A percentile compares a stretch with the other conserved stretches of the same genome.
These are phyloP conservation scores for Aspergillus sp. DNA, from an alignment of 2,329 filamentous ascomycete species.

Conservation along the genomic window DNA sequence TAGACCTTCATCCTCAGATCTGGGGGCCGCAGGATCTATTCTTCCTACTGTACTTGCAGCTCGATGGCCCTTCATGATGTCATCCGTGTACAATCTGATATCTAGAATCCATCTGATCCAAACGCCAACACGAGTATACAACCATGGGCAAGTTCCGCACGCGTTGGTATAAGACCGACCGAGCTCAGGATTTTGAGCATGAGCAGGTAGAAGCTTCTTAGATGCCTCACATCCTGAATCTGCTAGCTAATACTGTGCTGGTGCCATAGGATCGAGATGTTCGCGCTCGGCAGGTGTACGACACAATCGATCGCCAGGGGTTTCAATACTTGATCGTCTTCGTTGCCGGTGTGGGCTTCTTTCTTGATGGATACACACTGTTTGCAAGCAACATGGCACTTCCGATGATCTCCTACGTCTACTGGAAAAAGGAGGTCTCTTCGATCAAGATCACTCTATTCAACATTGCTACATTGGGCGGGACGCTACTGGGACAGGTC, in stretches of 20 bases:
- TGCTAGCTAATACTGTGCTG: background rate
- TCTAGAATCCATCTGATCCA: background rate
- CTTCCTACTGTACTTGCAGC: background rate
- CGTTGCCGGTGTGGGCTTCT: constrained; percentile 54
- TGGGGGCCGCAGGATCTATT: constrained; percentile 4
- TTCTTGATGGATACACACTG: constrained; percentile 52
- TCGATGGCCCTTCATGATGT: constrained; percentile 5
- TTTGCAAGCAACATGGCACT: constrained; percentile 56
- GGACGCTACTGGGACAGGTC: constrained; percentile 52
- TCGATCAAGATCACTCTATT: constrained; percentile 43
- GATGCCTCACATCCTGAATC: background rate
- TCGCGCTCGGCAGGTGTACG: constrained; percentile 47
- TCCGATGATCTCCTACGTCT: constrained; percentile 52
- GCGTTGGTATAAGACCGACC: constrained; percentile 47
- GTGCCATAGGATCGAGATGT: constrained; percentile 43
- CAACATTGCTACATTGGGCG: constrained; percentile 50
- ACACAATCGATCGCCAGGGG: constrained; percentile 46
- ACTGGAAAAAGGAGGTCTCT: constrained; percentile 45
- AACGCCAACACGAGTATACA: background rate
- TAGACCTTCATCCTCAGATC: background rate
- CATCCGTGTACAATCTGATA: background rate
- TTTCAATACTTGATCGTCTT: constrained; percentile 49
- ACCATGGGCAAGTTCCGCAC: constrained; percentile 38
- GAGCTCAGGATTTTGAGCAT: constrained; percentile 48
- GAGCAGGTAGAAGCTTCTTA: constrained; percentile 34